phyloP scores from a whole-genome alignment of 345 rosid species.

The Firmiana major region DNA sequence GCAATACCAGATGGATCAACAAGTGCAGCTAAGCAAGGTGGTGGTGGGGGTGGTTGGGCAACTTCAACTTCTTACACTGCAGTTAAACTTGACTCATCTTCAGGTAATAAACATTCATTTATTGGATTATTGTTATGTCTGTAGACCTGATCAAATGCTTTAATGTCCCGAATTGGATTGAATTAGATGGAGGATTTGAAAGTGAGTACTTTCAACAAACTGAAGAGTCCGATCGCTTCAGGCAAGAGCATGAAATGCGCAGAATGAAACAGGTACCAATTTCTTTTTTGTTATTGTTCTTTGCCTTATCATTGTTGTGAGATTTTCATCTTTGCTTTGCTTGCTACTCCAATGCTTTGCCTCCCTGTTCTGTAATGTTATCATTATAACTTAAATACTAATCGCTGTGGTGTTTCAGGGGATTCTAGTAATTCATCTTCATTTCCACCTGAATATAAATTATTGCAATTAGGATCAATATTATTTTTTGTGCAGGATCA shows the following conservation, averaged over 20 bases:
- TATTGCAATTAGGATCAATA: neutral
- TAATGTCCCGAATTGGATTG: neutral
- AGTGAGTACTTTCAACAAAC: slow-evolving; percentile 54
- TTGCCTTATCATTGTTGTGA: neutral
- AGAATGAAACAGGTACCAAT: slow-evolving; percentile 45
- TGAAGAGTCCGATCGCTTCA: slow-evolving; percentile 45
- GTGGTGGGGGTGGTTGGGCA: slow-evolving; percentile 30
- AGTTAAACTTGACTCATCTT: slow-evolving; percentile 47
- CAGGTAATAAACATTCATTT: slow-evolving; percentile 22
- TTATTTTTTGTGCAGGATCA: slow-evolving; percentile 40
- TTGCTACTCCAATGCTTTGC: neutral
- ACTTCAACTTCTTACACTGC: slow-evolving; percentile 39
- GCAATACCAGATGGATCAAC: slow-evolving; percentile 56
- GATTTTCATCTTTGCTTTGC: neutral
- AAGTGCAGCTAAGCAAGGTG: slow-evolving; percentile 35
- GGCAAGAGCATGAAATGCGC: slow-evolving; percentile 64
- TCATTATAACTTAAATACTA: neutral
- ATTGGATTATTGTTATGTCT: neutral
- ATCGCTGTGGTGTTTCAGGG: neutral
- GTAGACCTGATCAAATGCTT: neutral
- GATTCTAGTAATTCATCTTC: neutral
- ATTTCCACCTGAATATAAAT: neutral
- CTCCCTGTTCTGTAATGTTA: neutral
- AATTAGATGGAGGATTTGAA: slow-evolving; percentile 40
- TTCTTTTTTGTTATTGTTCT: neutral